phyloP scores from a whole-genome alignment of 2,329 filamentous ascomycete genomes.

The Pseudocercospora pini-densiflorae region DNA sequence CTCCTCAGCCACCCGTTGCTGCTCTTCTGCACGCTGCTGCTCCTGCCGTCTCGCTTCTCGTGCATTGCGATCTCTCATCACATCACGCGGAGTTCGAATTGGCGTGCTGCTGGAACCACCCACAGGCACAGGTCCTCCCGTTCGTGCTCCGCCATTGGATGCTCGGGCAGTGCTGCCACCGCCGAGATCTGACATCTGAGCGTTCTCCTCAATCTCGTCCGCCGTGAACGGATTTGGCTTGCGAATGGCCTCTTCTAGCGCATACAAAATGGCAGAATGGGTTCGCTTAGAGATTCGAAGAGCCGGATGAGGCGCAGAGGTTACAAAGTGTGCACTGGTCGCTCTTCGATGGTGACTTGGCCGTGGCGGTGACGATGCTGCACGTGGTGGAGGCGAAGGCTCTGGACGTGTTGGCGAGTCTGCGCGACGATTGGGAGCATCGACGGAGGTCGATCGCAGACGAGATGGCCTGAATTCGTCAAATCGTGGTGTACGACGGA shows the following conservation, averaged over 20 bases:
- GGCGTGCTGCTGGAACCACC: conserved; percentile 51
- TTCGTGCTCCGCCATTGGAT: conserved; percentile 61
- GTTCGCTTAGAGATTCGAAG: conserved; percentile 80
- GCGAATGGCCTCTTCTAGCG: conserved; percentile 87
- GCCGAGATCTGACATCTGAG: conserved; percentile 86
- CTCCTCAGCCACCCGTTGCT: conserved; percentile 60
- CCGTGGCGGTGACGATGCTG: conserved; percentile 33
- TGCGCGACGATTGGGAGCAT: conserved; percentile 39
- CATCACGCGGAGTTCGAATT: conserved; percentile 83
- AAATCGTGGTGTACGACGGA: conserved; percentile 59
- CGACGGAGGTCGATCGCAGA: conserved; percentile 51
- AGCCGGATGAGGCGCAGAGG: conserved; percentile 56
- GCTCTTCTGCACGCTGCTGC: conserved; percentile 57
- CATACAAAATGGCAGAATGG: conserved; percentile 87
- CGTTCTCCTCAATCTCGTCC: conserved; percentile 84
- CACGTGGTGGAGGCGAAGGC: conserved; percentile 22
- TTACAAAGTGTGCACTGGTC: conserved; percentile 36
- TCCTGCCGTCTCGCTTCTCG: conserved; percentile 73
- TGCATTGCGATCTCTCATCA: conserved; percentile 85
- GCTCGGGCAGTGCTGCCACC: conserved; percentile 51
- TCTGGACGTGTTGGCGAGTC: conserved; percentile 11
- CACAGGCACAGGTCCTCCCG: conserved; percentile 59
- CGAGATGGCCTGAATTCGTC: conserved; percentile 48
- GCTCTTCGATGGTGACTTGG: conserved; percentile 40
- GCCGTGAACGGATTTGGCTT: conserved; percentile 81